phyloP scores from a whole-genome alignment of 805 yeast species.

The Deakozyma indianensis region DNA sequence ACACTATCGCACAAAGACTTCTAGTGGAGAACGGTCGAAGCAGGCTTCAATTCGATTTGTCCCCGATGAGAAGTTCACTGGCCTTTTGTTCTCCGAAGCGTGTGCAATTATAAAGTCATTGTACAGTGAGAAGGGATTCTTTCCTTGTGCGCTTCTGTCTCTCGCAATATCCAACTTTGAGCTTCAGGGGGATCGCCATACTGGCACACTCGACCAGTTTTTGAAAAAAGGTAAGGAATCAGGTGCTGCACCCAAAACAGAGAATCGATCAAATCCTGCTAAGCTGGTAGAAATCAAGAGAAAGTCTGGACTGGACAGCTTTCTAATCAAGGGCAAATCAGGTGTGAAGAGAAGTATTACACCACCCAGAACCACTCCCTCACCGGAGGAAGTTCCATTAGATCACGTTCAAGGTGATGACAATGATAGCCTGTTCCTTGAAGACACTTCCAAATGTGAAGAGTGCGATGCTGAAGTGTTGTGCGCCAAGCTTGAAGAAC shows the following conservation, averaged over 20 bases:
- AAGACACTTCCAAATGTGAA: slow-evolving; percentile 12
- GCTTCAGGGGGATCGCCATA: not conserved
- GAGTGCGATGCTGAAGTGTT: slow-evolving; percentile 15
- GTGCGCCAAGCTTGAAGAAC: slow-evolving; percentile 16
- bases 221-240: slow-evolving; percentile 2
- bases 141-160: slow-evolving; percentile 5
- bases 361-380: too few species aligned
- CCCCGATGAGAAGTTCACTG: slow-evolving; percentile 25
- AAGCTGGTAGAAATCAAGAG: too few species aligned
- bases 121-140: slow-evolving; percentile 1
- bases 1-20: slow-evolving; percentile 18
- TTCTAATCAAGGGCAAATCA: too few species aligned
- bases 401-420: not conserved
- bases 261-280: too few species aligned
- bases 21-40: slow-evolving; percentile 9
- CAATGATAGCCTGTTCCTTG: slow-evolving; percentile 2
- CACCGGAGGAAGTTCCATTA: too few species aligned
- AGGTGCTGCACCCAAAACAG: too few species aligned
- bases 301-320: too few species aligned
- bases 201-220: not conserved
- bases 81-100: slow-evolving; percentile 13
- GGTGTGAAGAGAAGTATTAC: too few species aligned
- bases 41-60: slow-evolving; percentile 14
- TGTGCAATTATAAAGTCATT: not conserved
- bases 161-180: slow-evolving; percentile 5